These are phyloP conservation scores for Syzygium aromaticum DNA, from an alignment of 345 rosid species.

Conservation along the genomic window DNA sequence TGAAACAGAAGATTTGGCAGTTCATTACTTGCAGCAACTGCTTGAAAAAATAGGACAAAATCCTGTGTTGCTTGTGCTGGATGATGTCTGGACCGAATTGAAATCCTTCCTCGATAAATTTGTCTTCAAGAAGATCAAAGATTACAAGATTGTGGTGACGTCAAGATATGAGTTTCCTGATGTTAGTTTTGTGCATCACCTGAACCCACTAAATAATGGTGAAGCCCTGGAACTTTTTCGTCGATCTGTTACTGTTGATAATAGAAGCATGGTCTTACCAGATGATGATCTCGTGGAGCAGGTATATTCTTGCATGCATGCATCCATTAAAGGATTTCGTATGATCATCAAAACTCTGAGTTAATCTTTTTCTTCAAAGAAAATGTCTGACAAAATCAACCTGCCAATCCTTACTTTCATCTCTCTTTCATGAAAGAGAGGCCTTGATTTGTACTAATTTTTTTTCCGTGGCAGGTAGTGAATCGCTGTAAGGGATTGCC, in stretches of 20 bases:
- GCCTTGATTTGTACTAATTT: rapidly evolving
- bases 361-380: not conserved
- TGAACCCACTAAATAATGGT: conserved; percentile 16
- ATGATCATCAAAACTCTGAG: not conserved
- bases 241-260: conserved; percentile 4
- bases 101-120: conserved; percentile 1
- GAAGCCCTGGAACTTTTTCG: conserved; percentile 31
- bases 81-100: conserved; percentile 11
- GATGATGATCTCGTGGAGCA: conserved; percentile 18
- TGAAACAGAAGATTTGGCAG: conserved; percentile 7
- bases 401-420: not conserved
- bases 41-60: not conserved
- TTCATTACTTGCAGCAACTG: not conserved
- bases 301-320: rapidly evolving
- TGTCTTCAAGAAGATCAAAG: not conserved
- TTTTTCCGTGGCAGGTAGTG: conserved; percentile 21
- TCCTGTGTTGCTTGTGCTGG: conserved; percentile 20
- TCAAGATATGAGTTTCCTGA: conserved; percentile 6
- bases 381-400: rapidly evolving
- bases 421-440: not conserved
- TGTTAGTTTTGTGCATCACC: not conserved
- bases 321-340: not conserved
- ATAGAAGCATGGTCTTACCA: not conserved
- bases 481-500: conserved; percentile 46
- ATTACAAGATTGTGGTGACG: conserved; percentile 16